Conservation (phyloP, 805 yeast genomes). For the Torulaspora microellipsoides region DNA sequence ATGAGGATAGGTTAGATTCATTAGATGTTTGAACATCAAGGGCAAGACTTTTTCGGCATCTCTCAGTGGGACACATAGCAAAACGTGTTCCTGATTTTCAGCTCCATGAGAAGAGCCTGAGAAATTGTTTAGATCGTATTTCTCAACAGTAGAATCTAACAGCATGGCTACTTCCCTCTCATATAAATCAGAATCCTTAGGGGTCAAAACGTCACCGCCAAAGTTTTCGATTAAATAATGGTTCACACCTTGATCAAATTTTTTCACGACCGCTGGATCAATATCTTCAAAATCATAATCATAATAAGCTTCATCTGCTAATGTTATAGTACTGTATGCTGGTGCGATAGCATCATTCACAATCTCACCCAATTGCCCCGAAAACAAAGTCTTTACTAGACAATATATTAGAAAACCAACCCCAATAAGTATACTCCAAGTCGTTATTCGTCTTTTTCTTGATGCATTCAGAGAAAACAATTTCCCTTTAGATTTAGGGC, state of each 20-base stretch:
- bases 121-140: conserved; percentile 57
- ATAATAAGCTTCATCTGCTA: conserved; percentile 33
- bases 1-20: conserved; percentile 84
- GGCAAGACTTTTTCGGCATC: conserved; percentile 76
- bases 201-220: conserved; percentile 32
- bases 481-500: conserved; percentile 7
- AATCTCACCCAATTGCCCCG: background rate
- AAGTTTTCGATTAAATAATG: conserved; percentile 35
- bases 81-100: conserved; percentile 53
- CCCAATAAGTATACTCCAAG: conserved; percentile 1
- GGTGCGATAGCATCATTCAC: background rate
- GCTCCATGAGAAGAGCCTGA: conserved; percentile 50
- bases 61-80: conserved; percentile 70
- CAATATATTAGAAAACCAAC: background rate
- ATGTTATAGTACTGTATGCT: conserved; percentile 14
- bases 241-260: conserved; percentile 39
- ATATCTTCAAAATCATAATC: conserved; percentile 34
- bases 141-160: conserved; percentile 48
- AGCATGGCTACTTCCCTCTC: conserved; percentile 37
- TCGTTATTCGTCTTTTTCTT: conserved; percentile 6
- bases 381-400: background rate
- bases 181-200: conserved; percentile 28
- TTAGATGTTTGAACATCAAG: conserved; percentile 76
- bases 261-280: conserved; percentile 32
- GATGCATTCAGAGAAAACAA: conserved; percentile 1